Base-by-base conservation (phyloP, 2,329 filamentous ascomycete species). In the Microascus cirrosus region DNA sequence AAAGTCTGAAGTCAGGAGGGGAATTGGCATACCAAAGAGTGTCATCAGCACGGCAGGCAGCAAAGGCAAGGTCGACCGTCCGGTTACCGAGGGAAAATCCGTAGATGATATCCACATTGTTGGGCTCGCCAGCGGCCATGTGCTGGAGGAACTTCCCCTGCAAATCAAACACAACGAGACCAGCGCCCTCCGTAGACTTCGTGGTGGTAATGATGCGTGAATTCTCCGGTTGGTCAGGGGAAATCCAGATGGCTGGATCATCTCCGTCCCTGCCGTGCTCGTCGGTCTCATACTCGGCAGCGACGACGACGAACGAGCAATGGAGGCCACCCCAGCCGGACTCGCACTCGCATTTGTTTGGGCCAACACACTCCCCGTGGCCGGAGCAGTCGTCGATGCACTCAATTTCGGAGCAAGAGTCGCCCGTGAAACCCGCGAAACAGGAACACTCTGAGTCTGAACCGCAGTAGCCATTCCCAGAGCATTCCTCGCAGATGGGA, bases 61-160 rank as follows among this genome's bases (percentile, higher is more conserved):
- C 77, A 62, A 75, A 80, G 1, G 73, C 73, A 13, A 81, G 65
- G 61, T 81, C 77, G 1, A 77, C 66, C 1, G 64, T 74, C 2
- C 73, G 69, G 18, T 72, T 65, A 1, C 76, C 77, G 0, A 72
- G 68, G 4, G 70, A 62, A 53, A 81, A 76, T 11, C 70, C 70
- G 57, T 79, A 80, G 50, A 81, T 78, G 28, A 81, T 70, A 55
- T 81, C 78, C 1, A 81, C 77, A 42, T 81, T 81, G 60, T 81
- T 79, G 0, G 79, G 79, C 57, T 81, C 69, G 1, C 69, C 71
- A 0, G 77, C 77, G 0, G 65, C 59, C 7, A 78, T 67, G 3
- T 70, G 69, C 62, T 80, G 77, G 0, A 80, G 59, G 2, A 76
- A 65, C 28, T 75, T 77, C 0, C 79, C 78, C 10, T 68, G 65